Base-by-base conservation (phyloP, 2,329 filamentous ascomycete genomes). In the Hypoxylon sp. region DNA sequence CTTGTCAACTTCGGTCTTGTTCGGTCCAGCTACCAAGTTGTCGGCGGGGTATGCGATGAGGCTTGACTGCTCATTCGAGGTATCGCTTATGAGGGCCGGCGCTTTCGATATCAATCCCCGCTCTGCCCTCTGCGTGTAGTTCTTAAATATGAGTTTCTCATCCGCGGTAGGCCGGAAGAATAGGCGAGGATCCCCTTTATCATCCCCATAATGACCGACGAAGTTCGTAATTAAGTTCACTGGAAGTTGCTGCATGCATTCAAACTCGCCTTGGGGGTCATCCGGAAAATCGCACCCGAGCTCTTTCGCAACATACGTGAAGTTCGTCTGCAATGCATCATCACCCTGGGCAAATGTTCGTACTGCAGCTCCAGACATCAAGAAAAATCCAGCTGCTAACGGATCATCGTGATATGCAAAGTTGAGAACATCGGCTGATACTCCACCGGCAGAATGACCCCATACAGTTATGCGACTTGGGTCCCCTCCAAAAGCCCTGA, bases 281-380 rank as follows among this genome's bases (percentile, higher is more conserved):
- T 63, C 65, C 30, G 72, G 71, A 7, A 68, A 69, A 3, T 74
- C 66, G 19, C 69, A 68, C 0, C 68, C 65, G 0, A 75, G 65
- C 5, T 71, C 64, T 34, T 65, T 65, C 5, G 75, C 72, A 46
- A 76, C 75, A 16, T 69, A 68, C 7, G 65, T 71, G 19, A 74
- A 71, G 37, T 75, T 73, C 1, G 65, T 57, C 42, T 74, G 69
- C 40, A 65, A 26, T 3, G 63, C 62, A 26, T 66, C 52, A 26
- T 62, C 58, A 1, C 55, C 61, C 12, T 63, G 62, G 1, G 61
- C 26, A 38, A 61, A 65, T 5, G 31, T 57, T 5, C 60, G 60
- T 57, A 55, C 60, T 4, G 58, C 61, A 16, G 56, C 51, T 5
- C 61, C 60, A 3, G 62, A 63, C 57, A 64, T 63, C 5, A 63